A percentile compares a stretch with the other conserved stretches of the same genome.
Evolutionary conservation across 108 stramenopile species (phyloP).

Genomic region (Fragilaria radians): DNA sequence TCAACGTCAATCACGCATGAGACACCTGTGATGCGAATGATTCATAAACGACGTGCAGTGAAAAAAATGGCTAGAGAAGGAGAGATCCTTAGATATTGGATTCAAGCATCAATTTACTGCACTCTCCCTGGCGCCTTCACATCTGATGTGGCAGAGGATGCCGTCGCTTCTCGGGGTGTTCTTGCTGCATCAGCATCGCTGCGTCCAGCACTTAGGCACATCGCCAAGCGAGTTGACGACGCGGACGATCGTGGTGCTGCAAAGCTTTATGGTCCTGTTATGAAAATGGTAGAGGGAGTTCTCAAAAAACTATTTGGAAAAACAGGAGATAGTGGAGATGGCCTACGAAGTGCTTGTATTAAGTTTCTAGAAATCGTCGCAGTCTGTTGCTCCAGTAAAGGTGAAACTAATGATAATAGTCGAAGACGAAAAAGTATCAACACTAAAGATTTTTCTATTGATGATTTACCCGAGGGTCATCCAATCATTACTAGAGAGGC

Average conservation of each 20-base stretch:
- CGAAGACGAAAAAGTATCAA: slow-evolving; percentile 32
- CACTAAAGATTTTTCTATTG: slow-evolving; percentile 73
- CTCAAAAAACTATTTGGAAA: slow-evolving; percentile 45
- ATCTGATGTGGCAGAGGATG: slow-evolving; percentile 36
- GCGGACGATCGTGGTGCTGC: slow-evolving; percentile 79
- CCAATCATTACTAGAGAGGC: slow-evolving; percentile 81
- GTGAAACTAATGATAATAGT: slow-evolving; percentile 39
- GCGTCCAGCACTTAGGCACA: slow-evolving; percentile 68
- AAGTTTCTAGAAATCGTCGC: slow-evolving; percentile 88
- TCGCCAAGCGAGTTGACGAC: slow-evolving; percentile 60
- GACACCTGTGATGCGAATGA: slow-evolving; percentile 22
- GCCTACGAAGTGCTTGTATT: slow-evolving; percentile 68
- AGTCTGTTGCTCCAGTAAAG: slow-evolving; percentile 70
- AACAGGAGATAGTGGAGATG: slow-evolving; percentile 29
- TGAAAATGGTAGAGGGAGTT: slow-evolving; percentile 85
- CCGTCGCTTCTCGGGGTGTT: slow-evolving; percentile 58
- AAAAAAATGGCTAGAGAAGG: slow-evolving; percentile 44
- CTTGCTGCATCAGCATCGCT: slow-evolving; percentile 66
- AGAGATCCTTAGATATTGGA: slow-evolving; percentile 72
- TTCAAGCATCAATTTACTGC: slow-evolving; percentile 62
- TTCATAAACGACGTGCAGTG: slow-evolving; percentile 38
- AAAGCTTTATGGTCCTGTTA: slow-evolving; percentile 67
- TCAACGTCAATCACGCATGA: slow-evolving; percentile 6
- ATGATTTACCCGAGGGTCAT: slow-evolving; percentile 85
- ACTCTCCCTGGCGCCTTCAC: slow-evolving; percentile 67